Conservation (phyloP, 1,139 yeast genomes). For the Pichia sp. region DNA sequence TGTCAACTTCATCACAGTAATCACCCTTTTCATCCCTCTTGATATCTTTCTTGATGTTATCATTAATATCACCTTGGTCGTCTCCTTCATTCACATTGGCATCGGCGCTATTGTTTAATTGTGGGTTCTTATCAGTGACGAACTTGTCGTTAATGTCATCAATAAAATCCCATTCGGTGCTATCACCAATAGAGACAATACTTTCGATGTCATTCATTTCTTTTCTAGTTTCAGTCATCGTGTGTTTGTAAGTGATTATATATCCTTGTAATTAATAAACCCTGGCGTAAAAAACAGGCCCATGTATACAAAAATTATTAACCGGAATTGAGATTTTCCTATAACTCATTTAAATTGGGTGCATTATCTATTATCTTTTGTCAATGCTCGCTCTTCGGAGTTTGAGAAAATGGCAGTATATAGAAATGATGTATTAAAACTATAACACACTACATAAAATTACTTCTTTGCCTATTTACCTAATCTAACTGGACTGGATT, state of each 20-base stretch:
- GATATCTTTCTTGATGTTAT: too few species aligned
- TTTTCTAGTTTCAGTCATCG: neutral
- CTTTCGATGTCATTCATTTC: neutral
- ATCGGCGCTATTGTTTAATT: neutral
- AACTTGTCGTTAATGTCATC: neutral
- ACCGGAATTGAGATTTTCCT: neutral
- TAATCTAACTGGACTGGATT: neutral
- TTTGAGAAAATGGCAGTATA: neutral
- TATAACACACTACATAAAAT: neutral
- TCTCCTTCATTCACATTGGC: neutral
- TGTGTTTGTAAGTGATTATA: neutral
- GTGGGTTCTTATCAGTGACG: neutral
- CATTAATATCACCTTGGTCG: too few species aligned
- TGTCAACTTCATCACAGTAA: neutral
- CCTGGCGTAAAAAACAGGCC: neutral
- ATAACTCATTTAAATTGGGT: neutral
- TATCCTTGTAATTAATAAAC: neutral
- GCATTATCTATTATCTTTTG: neutral
- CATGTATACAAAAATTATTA: neutral
- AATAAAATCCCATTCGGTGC: constrained; percentile 1
- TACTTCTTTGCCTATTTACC: neutral
- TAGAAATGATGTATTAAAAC: neutral
- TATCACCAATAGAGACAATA: neutral
- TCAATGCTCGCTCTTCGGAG: neutral
- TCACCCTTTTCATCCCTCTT: neutral